Evolutionary conservation across 192 early-diverging fungal genomes (phyloP).

Genomic region (Mortierella antarctica): DNA sequence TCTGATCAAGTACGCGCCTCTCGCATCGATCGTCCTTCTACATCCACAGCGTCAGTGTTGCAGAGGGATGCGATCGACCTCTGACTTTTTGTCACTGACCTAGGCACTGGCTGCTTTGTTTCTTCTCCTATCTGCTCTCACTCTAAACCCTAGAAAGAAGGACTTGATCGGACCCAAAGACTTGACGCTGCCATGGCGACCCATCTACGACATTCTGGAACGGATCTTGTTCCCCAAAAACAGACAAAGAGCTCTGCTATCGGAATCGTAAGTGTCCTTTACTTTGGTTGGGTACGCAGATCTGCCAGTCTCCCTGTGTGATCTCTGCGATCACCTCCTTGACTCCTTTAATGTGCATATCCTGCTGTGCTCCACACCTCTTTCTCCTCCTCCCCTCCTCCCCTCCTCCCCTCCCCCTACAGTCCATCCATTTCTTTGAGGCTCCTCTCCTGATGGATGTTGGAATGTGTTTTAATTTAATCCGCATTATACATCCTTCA

Average conservation of each 20-base stretch:
- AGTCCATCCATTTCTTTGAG: not conserved
- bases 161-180: slow-evolving; percentile 69
- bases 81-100: not conserved
- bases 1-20: slow-evolving; percentile 72
- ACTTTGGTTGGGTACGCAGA: not conserved
- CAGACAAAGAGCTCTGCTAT: slow-evolving; percentile 71
- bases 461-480: slow-evolving; percentile 14
- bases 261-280: slow-evolving; percentile 57
- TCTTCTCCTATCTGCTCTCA: not conserved
- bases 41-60: not conserved
- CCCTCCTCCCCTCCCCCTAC: not conserved
- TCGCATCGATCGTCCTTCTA: not conserved
- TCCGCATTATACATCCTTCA: slow-evolving; percentile 14
- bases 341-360: not conserved
- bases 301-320: too few relatives aligned
- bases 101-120: not conserved
- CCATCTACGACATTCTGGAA: slow-evolving; percentile 73
- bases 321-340: not conserved
- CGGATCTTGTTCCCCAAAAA: slow-evolving; percentile 71
- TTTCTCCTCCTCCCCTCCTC: not conserved
- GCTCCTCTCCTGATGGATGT: not conserved
- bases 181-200: slow-evolving; percentile 80
- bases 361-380: not conserved
- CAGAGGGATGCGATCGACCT: not conserved
- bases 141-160: slow-evolving; percentile 64